Conservation (phyloP, 441 rosid species). For the Adansonia madagascariensis region DNA sequence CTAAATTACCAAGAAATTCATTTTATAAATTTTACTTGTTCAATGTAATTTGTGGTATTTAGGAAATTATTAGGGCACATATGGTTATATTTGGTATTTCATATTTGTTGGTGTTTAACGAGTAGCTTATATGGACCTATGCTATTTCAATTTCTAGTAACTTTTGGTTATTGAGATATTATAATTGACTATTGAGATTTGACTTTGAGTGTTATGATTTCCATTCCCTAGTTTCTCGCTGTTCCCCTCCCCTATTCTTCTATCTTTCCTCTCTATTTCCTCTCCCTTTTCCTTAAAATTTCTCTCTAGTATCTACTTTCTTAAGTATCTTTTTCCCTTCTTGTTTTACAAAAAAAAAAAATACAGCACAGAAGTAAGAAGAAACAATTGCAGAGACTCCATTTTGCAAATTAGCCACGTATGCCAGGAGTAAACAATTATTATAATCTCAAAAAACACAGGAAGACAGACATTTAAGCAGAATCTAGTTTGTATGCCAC, state of each 20-base stretch:
- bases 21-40: neutral
- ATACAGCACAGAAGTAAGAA: conserved; percentile 7
- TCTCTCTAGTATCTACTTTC: neutral
- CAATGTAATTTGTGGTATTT: conserved; percentile 11
- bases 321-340: neutral
- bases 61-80: neutral
- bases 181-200: neutral
- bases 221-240: neutral
- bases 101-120: neutral
- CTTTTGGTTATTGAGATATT: neutral
- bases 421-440: neutral
- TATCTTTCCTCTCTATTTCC: neutral
- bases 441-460: neutral
- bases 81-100: conserved; percentile 5
- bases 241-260: conserved; percentile 7
- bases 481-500: neutral
- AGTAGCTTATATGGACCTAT: neutral
- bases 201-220: neutral
- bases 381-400: neutral
- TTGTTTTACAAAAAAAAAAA: neutral
- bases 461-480: neutral
- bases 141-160: conserved; percentile 4
- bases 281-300: neutral
- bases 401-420: neutral
- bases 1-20: neutral